phyloP scores from a whole-genome alignment of 2,329 filamentous ascomycete genomes.

The Colletotrichum brevisporum region DNA sequence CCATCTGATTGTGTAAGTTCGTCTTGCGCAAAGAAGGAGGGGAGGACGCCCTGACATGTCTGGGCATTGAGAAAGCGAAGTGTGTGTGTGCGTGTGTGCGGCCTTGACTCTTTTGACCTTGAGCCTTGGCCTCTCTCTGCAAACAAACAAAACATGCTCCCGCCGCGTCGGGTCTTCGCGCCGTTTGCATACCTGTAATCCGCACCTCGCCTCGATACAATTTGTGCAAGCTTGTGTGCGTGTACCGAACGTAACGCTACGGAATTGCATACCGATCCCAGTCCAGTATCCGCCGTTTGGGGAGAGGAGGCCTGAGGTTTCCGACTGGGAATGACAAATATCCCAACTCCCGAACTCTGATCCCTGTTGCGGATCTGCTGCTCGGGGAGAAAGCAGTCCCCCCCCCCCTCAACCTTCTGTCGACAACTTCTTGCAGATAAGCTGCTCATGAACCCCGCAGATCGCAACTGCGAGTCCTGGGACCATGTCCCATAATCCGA shows the following conservation, averaged over 20 bases:
- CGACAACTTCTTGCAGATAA: not conserved
- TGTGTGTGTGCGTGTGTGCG: not conserved
- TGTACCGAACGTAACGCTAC: too few species aligned
- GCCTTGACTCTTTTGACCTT: not conserved
- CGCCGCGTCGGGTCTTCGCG: too few species aligned
- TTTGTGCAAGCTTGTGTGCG: too few species aligned
- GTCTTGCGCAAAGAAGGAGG: constrained; percentile 3
- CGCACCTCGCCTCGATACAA: too few species aligned
- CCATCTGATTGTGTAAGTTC: constrained; percentile 13
- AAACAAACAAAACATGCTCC: not conserved
- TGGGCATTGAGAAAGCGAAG: not conserved
- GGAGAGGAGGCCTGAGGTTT: not conserved
- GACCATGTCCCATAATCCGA: not conserved
- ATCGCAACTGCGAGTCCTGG: not conserved
- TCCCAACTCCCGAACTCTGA: constrained; percentile 5
- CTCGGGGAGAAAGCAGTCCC: constrained; percentile 1
- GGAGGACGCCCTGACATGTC: constrained; percentile 4
- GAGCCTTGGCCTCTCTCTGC: not conserved
- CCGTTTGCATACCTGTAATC: too few species aligned
- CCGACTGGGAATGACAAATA: constrained; percentile 6
- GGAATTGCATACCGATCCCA: too few species aligned
- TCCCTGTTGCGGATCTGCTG: constrained; percentile 13
- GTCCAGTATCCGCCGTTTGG: too few species aligned
- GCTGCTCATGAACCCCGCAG: not conserved
- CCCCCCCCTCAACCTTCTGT: not conserved